Evolutionary conservation across 73 alveolate genomes (phyloP).

Genomic region (Blepharisma japonicum): DNA sequence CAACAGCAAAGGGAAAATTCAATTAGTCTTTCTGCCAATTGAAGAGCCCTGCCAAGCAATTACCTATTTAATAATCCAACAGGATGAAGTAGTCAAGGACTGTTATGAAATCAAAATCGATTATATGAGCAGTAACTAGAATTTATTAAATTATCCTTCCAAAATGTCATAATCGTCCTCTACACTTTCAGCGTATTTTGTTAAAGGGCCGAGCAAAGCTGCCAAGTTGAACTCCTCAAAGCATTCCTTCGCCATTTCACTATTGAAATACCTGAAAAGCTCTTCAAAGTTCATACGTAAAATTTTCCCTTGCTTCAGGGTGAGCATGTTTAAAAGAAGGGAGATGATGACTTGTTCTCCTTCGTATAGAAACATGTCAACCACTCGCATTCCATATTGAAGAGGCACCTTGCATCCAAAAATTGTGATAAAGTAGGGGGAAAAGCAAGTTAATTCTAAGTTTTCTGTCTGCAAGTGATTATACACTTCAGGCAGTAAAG

Average conservation of each 20-base stretch:
- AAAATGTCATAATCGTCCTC: too few relatives aligned
- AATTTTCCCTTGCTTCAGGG: not conserved
- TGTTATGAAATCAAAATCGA: too few relatives aligned
- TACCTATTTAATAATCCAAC: too few relatives aligned
- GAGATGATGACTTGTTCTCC: not conserved
- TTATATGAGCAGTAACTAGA: too few relatives aligned
- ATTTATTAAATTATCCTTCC: too few relatives aligned
- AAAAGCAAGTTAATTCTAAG: not conserved
- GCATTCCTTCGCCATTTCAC: not conserved
- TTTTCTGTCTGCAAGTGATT: not conserved
- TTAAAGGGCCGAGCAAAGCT: not conserved
- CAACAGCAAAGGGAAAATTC: too few relatives aligned
- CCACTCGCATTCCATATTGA: not conserved
- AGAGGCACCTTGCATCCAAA: not conserved
- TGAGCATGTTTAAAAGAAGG: not conserved
- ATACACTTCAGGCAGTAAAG: not conserved
- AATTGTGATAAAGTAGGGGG: not conserved
- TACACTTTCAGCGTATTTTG: not conserved
- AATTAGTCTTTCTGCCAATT: too few relatives aligned
- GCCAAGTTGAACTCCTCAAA: not conserved
- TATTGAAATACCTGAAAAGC: not conserved
- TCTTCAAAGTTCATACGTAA: not conserved
- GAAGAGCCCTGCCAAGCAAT: too few relatives aligned
- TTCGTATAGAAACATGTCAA: slow-evolving; percentile 6
- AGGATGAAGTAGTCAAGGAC: too few relatives aligned